phyloP scores from a whole-genome alignment of 345 rosid species.

The Eucalyptus erythrocorys region DNA sequence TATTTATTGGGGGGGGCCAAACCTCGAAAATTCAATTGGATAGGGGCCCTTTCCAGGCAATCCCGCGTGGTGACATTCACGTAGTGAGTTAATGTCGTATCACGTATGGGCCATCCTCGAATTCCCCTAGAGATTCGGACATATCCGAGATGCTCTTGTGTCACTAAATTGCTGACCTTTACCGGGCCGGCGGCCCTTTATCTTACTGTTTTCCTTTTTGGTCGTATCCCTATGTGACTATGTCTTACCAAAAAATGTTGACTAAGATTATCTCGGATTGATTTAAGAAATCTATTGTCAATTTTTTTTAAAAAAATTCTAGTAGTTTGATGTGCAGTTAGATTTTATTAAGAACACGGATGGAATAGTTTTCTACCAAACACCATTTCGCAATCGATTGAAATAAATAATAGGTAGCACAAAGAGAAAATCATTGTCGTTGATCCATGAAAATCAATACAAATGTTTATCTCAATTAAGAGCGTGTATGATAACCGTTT shows the following conservation, averaged over 20 bases:
- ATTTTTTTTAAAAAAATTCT: accelerated
- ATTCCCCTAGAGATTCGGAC: neutral
- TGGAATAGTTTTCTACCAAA: neutral
- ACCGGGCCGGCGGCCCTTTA: neutral
- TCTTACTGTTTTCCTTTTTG: no score
- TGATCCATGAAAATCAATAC: neutral
- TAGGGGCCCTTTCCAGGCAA: neutral
- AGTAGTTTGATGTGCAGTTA: neutral
- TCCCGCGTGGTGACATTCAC: neutral
- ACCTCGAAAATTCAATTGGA: neutral
- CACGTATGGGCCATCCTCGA: neutral
- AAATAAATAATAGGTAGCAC: neutral
- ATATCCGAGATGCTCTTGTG: neutral
- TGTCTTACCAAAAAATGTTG: neutral
- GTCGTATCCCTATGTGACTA: no score
- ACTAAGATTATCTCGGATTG: neutral
- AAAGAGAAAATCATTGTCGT: accelerated
- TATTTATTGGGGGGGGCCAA: neutral
- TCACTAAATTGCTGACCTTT: neutral
- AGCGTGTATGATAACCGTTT: accelerated
- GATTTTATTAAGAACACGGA: neutral
- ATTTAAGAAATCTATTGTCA: neutral
- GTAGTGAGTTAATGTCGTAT: neutral
- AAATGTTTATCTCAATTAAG: neutral
- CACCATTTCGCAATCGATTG: neutral